Base-by-base conservation (phyloP, 345 rosid species). In the Salix caprea region DNA sequence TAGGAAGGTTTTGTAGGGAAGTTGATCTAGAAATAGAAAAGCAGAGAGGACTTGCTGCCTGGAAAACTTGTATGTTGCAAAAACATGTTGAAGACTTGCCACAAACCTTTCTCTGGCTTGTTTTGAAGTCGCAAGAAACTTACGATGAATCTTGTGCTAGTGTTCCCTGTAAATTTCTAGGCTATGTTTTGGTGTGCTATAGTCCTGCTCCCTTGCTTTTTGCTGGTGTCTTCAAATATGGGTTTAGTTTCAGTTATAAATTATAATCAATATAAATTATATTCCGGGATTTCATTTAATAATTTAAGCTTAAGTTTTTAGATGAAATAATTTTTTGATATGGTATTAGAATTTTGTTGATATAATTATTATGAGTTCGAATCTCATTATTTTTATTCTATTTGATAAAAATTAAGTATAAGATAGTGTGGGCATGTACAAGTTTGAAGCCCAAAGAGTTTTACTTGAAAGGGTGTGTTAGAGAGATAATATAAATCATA, bases 101-200 rank as follows among this genome's bases (percentile, higher is more conserved):
- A 69, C 72, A 50, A 12, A 64, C 72, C 11, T 23, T 12, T 40
- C 12, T 34, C 44, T 69, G 69, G 68, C 36, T 65, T 78, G 80
- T 80, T 79, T 83, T 70, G 36, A 13, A 52, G 79, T 77, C 28
- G 36, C 81, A 61, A n/a, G 79, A 79, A 75, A 50, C 44, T 40
- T 2, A 10, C 44, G 44, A 50, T 76, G 83, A 65, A 78, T 69
- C 46, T 36, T 60, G 71, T 84, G 85, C 67, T 54, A 78, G 78
- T 67, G 30, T 76, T 48, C 21, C 4, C 54, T 48, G 54, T 48
- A 48, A 16, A 48, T 48, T 48, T 48, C 54, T 48, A 48, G 54
- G 54, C 54, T 16, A 48, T 48, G 54, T 48, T 48, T 48, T 48
- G 54, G 21, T 48, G 21, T 48, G 54, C 21, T 5, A 4, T 48